Evolutionary conservation across 345 rosid species (phyloP).

Genomic region (Aurinia saxatilis): DNA sequence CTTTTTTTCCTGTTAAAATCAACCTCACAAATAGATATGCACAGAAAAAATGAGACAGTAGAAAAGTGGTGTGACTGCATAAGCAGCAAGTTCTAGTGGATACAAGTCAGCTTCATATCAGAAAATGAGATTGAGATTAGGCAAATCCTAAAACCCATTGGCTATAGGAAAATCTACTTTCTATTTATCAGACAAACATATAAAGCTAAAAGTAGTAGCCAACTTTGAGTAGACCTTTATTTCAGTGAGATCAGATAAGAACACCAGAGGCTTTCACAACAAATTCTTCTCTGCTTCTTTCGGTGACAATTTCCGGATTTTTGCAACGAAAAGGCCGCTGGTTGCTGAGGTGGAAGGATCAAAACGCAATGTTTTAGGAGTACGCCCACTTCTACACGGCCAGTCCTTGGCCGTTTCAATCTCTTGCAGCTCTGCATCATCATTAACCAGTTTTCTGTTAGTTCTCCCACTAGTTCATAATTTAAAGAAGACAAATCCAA

Average conservation of each 20-base stretch:
- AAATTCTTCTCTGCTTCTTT: slow-evolving; percentile 2
- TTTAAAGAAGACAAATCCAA: neutral
- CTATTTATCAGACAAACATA: neutral
- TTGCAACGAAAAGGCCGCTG: slow-evolving; percentile 88
- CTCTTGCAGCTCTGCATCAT: slow-evolving; percentile 54
- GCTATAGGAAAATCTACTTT: neutral
- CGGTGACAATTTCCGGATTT: slow-evolving; percentile 42
- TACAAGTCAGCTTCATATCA: slow-evolving; percentile 5
- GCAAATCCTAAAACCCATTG: neutral
- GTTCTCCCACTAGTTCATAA: neutral
- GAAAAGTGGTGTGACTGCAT: neutral
- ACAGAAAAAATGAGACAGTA: neutral
- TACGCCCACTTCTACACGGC: slow-evolving; percentile 76
- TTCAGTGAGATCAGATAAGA: neutral
- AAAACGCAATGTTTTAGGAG: slow-evolving; percentile 71
- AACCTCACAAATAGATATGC: neutral
- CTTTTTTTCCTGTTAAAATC: neutral
- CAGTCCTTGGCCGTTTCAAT: slow-evolving; percentile 60
- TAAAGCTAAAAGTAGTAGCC: neutral
- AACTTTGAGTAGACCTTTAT: neutral
- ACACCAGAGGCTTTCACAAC: slow-evolving; percentile 9
- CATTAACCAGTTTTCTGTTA: slow-evolving; percentile 7
- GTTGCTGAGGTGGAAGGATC: slow-evolving; percentile 81
- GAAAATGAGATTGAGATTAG: neutral
- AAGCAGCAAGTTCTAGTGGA: neutral